These are phyloP conservation scores for Podospora tetraspora DNA, from an alignment of 495 filamentous ascomycete genomes.

Conservation along the genomic window DNA sequence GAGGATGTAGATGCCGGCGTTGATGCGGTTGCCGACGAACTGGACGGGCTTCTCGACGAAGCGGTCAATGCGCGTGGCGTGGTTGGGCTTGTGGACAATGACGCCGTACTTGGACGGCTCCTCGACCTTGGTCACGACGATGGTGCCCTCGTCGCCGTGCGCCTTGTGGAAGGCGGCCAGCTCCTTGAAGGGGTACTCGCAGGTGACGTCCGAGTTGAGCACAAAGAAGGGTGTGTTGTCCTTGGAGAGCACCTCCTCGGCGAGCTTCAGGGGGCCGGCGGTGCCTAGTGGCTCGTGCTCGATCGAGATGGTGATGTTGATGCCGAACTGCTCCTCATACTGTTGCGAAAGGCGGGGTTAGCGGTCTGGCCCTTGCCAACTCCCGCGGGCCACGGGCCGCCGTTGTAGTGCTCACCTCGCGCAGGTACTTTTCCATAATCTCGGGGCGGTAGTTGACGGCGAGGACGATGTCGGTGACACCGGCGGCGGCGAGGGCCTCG, in stretches of 20 bases:
- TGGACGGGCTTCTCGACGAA: slow-evolving; percentile 99
- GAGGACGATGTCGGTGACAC: slow-evolving; percentile 95
- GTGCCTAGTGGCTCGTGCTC: slow-evolving; percentile 94
- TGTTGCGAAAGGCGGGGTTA: slow-evolving; percentile 32
- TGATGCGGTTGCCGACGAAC: slow-evolving; percentile 99
- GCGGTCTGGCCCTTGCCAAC: background rate
- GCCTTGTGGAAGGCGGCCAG: slow-evolving; percentile 85
- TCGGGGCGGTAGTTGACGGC: slow-evolving; percentile 99
- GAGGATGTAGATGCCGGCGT: slow-evolving; percentile 97
- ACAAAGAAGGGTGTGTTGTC: slow-evolving; percentile 96
- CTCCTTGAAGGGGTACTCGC: slow-evolving; percentile 92
- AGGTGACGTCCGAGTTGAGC: slow-evolving; percentile 97
- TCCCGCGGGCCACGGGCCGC: background rate
- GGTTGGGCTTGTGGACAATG: slow-evolving; percentile 92
- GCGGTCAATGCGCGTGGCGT: slow-evolving; percentile 89
- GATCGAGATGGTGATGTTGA: slow-evolving; percentile 94
- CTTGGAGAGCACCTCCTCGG: slow-evolving; percentile 88
- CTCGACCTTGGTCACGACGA: slow-evolving; percentile 98
- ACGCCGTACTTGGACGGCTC: slow-evolving; percentile 99
- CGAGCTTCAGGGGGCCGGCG: slow-evolving; percentile 91
- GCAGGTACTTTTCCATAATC: slow-evolving; percentile 70
- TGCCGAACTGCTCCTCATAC: slow-evolving; percentile 88
- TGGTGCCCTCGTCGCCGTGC: slow-evolving; percentile 95
- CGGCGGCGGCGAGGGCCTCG: slow-evolving; percentile 87
- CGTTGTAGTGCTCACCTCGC: slow-evolving; percentile 38